These are phyloP conservation scores for Phaeosphaeriaceae sp. DNA, from an alignment of 2,329 filamentous ascomycete species.

Conservation along the genomic window DNA sequence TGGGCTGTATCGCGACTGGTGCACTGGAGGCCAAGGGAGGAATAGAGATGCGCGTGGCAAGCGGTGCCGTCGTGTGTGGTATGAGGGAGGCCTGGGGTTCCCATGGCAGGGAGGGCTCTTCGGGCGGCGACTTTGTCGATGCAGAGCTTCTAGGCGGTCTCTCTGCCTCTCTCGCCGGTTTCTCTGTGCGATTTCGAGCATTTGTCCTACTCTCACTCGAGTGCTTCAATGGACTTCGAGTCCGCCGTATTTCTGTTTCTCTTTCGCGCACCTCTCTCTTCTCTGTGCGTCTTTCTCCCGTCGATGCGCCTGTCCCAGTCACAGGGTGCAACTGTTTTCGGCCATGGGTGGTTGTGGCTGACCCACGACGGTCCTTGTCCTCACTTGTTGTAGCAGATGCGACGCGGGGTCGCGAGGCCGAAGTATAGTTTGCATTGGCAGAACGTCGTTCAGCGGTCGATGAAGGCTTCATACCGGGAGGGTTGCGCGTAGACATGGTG, in stretches of 20 bases:
- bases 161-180: conserved; percentile 32
- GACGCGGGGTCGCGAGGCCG: conserved; percentile 47
- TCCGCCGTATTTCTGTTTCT: conserved; percentile 43
- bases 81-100: conserved; percentile 79
- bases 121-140: conserved; percentile 29
- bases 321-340: conserved; percentile 36
- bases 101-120: conserved; percentile 63
- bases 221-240: conserved; percentile 47
- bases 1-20: conserved; percentile 71
- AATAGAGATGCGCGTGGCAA: conserved; percentile 71
- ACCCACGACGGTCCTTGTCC: conserved; percentile 35
- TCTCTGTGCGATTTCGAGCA: conserved; percentile 42
- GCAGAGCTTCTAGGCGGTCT: conserved; percentile 27
- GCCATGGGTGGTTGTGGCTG: conserved; percentile 32
- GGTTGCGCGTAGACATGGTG: conserved; percentile 45
- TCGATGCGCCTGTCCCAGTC: conserved; percentile 16
- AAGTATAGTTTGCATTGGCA: conserved; percentile 38
- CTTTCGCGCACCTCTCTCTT: conserved; percentile 45
- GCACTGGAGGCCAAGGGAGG: conserved; percentile 69
- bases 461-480: conserved; percentile 36
- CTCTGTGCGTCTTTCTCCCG: conserved; percentile 43
- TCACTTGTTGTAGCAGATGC: conserved; percentile 35
- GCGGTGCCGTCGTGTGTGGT: conserved; percentile 71
- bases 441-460: conserved; percentile 41
- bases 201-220: conserved; percentile 41